phyloP scores from a whole-genome alignment of 2,329 filamentous ascomycete genomes.

The Cladophialophora immunda region DNA sequence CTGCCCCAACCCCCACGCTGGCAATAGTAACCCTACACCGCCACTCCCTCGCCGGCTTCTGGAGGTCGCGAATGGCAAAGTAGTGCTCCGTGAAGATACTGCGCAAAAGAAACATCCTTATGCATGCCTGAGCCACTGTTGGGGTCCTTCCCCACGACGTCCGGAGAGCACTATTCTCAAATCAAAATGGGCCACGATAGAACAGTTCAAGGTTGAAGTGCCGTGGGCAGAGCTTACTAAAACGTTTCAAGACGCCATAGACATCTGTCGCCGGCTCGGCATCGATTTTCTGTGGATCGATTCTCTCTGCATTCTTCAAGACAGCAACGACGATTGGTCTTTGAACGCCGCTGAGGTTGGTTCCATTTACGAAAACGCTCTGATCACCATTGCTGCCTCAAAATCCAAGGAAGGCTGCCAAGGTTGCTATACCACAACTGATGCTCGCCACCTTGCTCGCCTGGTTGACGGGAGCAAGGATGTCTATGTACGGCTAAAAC shows the following conservation, averaged over 20 bases:
- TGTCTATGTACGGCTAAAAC: not conserved
- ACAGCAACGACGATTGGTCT: not conserved
- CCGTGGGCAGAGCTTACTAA: constrained; percentile 3
- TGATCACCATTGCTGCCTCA: not conserved
- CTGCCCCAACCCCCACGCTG: not conserved
- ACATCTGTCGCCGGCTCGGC: not conserved
- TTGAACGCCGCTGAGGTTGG: not conserved
- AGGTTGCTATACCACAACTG: not conserved
- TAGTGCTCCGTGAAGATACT: not conserved
- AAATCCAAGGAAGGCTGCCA: constrained; percentile 3
- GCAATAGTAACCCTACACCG: not conserved
- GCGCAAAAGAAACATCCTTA: not conserved
- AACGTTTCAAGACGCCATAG: constrained; percentile 7
- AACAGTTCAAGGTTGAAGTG: not conserved
- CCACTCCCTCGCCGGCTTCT: not conserved
- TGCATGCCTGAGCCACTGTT: constrained; percentile 5
- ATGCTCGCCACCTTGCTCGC: not conserved
- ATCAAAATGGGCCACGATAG: not conserved
- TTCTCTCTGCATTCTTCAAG: not conserved
- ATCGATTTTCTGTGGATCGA: not conserved
- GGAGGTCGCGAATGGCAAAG: not conserved
- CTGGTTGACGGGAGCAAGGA: not conserved
- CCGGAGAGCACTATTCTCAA: constrained; percentile 1
- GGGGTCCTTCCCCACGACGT: not conserved
- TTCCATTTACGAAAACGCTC: not conserved